Conservation (phyloP, 345 rosid genomes). For the Psidium guajava region DNA sequence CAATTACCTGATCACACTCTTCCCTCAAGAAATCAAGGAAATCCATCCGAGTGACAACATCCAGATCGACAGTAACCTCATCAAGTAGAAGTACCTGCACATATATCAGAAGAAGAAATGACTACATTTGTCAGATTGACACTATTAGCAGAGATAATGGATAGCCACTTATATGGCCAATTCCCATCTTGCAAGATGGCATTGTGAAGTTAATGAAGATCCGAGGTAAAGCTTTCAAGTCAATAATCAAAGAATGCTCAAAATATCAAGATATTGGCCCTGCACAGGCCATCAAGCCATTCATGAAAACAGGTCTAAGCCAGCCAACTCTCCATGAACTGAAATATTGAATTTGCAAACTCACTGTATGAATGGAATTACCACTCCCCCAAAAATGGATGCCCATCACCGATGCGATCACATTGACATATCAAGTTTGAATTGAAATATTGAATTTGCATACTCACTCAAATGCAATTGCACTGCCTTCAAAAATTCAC, state of each 20-base stretch:
- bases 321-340: neutral
- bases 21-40: constrained; percentile 81
- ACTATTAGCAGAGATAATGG: neutral
- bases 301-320: neutral
- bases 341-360: too few relatives aligned
- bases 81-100: constrained; percentile 80
- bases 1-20: constrained; percentile 72
- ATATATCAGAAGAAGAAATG: neutral
- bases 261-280: neutral
- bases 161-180: neutral
- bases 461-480: neutral
- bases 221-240: neutral
- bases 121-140: neutral
- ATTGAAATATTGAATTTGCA: neutral
- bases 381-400: neutral
- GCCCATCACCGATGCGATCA: neutral
- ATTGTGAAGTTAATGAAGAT: neutral
- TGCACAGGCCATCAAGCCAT: neutral
- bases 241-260: neutral
- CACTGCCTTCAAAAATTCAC: neutral
- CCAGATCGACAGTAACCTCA: constrained; percentile 93
- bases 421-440: neutral
- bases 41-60: constrained; percentile 92
- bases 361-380: neutral
- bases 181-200: neutral